Base-by-base conservation (phyloP, 2,329 filamentous ascomycete genomes). In the Lanzia echinophila region DNA sequence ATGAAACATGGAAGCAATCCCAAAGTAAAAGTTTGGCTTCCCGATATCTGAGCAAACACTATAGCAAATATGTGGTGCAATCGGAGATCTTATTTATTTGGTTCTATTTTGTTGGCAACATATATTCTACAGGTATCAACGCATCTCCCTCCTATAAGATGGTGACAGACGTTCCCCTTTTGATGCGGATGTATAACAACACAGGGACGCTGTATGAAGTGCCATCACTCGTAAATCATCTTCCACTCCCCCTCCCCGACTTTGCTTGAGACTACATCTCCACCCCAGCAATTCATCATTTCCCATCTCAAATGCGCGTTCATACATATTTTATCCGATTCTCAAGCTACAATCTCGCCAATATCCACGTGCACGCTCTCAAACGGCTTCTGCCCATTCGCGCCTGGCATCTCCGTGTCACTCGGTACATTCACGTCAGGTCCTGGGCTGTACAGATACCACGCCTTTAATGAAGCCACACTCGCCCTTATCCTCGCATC, bases 391-490 rank as follows among this genome's bases (percentile, higher is more conserved):
- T 44, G 32, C 28, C 63, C 36, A 68, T 70, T 55, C 71, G 68
- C 58, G 68, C 74, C 58, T 76, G 24, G 24, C 4, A 75, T 60
- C 75, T 79, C 24, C 79, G 79, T 51, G 79, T 66, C 22, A 75
- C 58, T 53, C 3, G 50, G 50, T 24, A 53, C 41, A 15, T 44
- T 44, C 1, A 36, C 1, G 53, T 60, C 48, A 22, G 60, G 57
- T 12, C 63, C 64, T 1, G 94, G 92, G 69, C 85, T 91, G 75
- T 99, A 99, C 50, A 99, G 76, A 71, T 99, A 99, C 94, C 94
- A 99, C 6, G 86, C 79, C 77, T 96, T 95, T 67, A 99, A 76
- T 17, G 90, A 85, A 59, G 87, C 85, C 65, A 95, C 91, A 36
- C 88, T 83, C 19, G 94, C 94, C 69, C 88, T 81, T 59, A 81